phyloP scores from a whole-genome alignment of 768 basidiomycete genomes.

The Butyriboletus loyo region DNA sequence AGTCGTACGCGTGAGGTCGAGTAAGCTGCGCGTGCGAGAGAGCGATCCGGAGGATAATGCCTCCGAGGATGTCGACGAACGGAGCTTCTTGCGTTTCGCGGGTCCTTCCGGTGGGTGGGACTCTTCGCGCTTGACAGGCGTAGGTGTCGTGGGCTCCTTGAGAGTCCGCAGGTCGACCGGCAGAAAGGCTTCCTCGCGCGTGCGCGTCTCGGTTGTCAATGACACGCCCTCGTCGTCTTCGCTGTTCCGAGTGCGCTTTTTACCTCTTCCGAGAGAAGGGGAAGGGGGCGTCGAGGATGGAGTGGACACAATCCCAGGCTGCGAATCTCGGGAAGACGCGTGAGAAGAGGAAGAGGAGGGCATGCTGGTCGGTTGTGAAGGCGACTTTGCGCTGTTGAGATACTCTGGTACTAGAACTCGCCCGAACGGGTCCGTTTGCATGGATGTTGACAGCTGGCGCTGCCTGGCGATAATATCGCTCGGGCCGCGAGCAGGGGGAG shows the following conservation, averaged over 20 bases:
- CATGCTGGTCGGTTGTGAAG: background rate
- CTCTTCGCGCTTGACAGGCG: slow-evolving; percentile 1
- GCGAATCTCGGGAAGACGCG: background rate
- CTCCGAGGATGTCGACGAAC: background rate
- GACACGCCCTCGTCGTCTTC: slow-evolving; percentile 4
- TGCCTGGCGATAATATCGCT: slow-evolving; percentile 11
- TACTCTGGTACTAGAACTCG: slow-evolving; percentile 4
- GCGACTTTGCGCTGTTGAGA: background rate
- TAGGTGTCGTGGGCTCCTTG: background rate
- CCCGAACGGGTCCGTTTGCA: slow-evolving; percentile 11
- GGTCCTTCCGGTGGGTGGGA: background rate
- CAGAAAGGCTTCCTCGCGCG: background rate
- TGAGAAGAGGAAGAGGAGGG: slow-evolving; percentile 1
- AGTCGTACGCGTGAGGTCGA: background rate
- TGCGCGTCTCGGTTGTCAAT: background rate
- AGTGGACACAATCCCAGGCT: background rate
- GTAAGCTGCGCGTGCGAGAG: background rate
- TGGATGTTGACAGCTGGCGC: background rate
- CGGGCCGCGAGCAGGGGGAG: background rate
- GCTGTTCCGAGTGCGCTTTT: slow-evolving; percentile 13
- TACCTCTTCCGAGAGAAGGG: slow-evolving; percentile 5
- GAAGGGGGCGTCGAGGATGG: slow-evolving; percentile 9
- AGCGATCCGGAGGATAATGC: background rate
- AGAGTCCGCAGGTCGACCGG: background rate
- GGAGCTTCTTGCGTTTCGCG: slow-evolving; percentile 15